phyloP scores from a whole-genome alignment of 306 rosid genomes.

The Lagenaria siceraria region DNA sequence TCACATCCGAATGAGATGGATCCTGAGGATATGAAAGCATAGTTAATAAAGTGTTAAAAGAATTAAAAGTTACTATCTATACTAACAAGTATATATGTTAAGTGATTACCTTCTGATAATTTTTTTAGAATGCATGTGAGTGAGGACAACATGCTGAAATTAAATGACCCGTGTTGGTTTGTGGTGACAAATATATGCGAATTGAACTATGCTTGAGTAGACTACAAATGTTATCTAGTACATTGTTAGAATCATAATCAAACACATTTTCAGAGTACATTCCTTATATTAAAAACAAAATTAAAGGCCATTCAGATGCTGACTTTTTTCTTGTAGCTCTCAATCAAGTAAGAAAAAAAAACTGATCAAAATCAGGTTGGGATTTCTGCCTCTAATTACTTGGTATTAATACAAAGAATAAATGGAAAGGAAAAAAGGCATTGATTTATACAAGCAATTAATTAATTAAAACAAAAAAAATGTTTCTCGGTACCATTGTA shows the following conservation, averaged over 20 bases:
- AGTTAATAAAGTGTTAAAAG: too few species aligned
- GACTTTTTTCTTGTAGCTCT: neutral
- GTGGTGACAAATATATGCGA: too few species aligned
- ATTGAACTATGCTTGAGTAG: too few species aligned
- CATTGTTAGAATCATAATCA: neutral
- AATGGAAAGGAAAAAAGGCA: neutral
- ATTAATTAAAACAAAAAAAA: neutral
- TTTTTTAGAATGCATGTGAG: too few species aligned
- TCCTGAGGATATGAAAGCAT: too few species aligned
- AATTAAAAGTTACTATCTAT: too few species aligned
- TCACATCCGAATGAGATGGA: too few species aligned
- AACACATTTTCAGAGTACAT: neutral
- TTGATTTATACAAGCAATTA: conserved; percentile 1
- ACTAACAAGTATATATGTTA: too few species aligned
- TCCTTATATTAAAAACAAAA: neutral
- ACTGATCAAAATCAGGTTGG: neutral
- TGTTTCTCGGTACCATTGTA: neutral
- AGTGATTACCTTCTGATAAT: too few species aligned
- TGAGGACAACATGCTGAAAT: too few species aligned
- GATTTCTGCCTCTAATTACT: neutral
- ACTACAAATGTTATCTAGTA: neutral
- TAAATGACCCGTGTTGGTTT: too few species aligned
- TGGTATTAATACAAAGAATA: neutral
- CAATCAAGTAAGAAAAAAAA: neutral
- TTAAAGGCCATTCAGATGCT: neutral